Percentiles rank a stretch among this genome's conserved stretches.
phyloP scores from a whole-genome alignment of 257 asterid species.

The Capsicum chinense region DNA sequence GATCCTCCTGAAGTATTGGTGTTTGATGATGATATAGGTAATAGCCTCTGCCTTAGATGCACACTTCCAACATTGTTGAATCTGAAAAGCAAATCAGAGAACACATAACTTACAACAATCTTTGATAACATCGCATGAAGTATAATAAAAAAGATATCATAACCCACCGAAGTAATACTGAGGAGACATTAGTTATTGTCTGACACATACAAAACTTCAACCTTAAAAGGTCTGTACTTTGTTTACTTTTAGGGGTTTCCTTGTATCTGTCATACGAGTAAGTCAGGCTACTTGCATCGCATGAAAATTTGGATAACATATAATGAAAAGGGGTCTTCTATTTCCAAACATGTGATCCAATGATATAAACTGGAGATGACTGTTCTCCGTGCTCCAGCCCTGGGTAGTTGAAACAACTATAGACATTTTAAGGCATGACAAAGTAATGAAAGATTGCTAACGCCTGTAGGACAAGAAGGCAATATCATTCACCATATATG shows the following conservation, averaged over 20 bases:
- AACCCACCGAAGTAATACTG: not conserved
- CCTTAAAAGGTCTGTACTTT: not conserved
- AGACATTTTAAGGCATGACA: not conserved
- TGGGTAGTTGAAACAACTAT: not conserved
- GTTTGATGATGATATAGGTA: conserved; percentile 50
- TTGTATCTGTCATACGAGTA: not conserved
- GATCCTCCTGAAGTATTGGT: conserved; percentile 52
- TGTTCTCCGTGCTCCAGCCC: not conserved
- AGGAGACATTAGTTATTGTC: not conserved
- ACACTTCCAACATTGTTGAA: conserved; percentile 36
- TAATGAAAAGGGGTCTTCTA: not conserved
- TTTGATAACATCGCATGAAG: not conserved
- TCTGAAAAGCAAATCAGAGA: conserved; percentile 42
- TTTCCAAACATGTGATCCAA: not conserved
- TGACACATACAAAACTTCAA: not conserved
- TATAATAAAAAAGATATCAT: not conserved
- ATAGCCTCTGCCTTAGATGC: conserved; percentile 36
- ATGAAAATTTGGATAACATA: not conserved
- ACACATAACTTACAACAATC: not conserved
- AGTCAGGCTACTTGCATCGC: not conserved
- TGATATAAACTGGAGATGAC: not conserved
- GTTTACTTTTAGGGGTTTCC: not conserved
- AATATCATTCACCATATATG: not conserved
- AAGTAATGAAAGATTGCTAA: not conserved
- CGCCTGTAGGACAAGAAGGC: not conserved